These are phyloP conservation scores for Cicer bijugum DNA, from an alignment of 306 rosid species.

Conservation along the genomic window DNA sequence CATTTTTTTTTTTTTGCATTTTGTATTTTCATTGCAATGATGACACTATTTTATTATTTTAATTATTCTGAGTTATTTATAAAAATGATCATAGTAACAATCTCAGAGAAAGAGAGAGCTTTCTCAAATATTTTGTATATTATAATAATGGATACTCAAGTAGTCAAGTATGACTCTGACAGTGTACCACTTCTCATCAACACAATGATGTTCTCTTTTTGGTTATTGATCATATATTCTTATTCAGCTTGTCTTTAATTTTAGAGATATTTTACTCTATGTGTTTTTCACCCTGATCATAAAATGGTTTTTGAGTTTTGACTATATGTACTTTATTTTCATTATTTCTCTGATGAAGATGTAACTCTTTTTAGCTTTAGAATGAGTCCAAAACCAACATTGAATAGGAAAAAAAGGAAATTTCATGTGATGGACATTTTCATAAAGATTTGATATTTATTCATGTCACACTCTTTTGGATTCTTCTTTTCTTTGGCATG, in stretches of 20 bases:
- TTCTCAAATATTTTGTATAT: background rate
- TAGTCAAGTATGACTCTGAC: conserved; percentile 32
- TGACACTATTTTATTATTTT: background rate
- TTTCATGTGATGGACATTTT: conserved; percentile 9
- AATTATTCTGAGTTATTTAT: background rate
- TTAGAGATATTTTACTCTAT: conserved; percentile 8
- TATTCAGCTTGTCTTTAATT: conserved; percentile 25
- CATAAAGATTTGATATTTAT: conserved; percentile 3
- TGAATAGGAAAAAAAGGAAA: conserved; percentile 39
- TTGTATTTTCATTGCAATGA: conserved; percentile 4
- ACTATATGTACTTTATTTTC: conserved; percentile 23
- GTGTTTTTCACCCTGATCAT: background rate
- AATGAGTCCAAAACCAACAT: conserved; percentile 39
- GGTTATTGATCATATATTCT: conserved; percentile 31
- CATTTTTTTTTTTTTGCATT: background rate
- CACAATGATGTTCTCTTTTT: conserved; percentile 1
- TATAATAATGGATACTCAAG: conserved; percentile 42
- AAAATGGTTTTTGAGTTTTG: conserved; percentile 39
- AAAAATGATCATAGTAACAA: background rate
- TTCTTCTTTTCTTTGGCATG: conserved; percentile 34
- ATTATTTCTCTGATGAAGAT: conserved; percentile 33
- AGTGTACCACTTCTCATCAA: conserved; percentile 31
- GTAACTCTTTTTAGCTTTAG: conserved; percentile 13
- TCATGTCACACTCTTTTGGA: conserved; percentile 33
- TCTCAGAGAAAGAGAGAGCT: background rate